phyloP scores from a whole-genome alignment of 1,284 basidiomycete species.

The Hypsizygus ulmarius region DNA sequence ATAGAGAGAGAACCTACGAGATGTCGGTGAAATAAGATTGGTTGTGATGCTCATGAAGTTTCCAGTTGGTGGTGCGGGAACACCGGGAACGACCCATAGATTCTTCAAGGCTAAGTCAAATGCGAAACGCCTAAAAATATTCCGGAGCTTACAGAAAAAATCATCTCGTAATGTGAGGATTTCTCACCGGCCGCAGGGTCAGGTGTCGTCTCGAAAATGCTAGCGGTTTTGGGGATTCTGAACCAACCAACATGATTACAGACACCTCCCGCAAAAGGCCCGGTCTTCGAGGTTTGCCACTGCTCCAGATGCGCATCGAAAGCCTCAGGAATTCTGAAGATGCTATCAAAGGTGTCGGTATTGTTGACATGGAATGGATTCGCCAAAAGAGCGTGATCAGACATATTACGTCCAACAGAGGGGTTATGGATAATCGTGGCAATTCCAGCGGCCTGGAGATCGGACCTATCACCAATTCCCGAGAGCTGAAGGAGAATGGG shows the following conservation, averaged over 20 bases:
- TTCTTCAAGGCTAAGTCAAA: conserved; percentile 17
- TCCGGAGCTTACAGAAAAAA: conserved; percentile 24
- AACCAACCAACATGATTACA: conserved; percentile 28
- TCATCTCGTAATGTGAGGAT: conserved; percentile 31
- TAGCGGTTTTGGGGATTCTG: conserved; percentile 22
- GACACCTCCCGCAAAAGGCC: conserved; percentile 26
- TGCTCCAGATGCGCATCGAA: conserved; percentile 20
- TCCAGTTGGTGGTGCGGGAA: conserved; percentile 24
- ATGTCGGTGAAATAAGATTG: conserved; percentile 28
- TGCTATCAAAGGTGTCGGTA: conserved; percentile 22
- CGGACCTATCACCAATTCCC: conserved; percentile 39
- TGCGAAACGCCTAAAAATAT: not conserved
- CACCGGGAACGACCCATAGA: conserved; percentile 21
- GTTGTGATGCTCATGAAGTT: conserved; percentile 28
- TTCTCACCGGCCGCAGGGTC: conserved; percentile 30
- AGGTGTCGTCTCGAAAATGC: conserved; percentile 19
- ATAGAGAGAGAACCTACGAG: conserved; percentile 22
- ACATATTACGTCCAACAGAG: conserved; percentile 44
- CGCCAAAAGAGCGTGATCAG: conserved; percentile 31
- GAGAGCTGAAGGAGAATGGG: conserved; percentile 30
- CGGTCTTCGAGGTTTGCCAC: conserved; percentile 21
- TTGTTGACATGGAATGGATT: conserved; percentile 27
- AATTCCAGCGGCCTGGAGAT: conserved; percentile 35
- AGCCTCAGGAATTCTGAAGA: conserved; percentile 21
- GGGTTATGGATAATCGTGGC: conserved; percentile 13